Conservation (phyloP, 306 rosid species). For the Potentilla sterilis region DNA sequence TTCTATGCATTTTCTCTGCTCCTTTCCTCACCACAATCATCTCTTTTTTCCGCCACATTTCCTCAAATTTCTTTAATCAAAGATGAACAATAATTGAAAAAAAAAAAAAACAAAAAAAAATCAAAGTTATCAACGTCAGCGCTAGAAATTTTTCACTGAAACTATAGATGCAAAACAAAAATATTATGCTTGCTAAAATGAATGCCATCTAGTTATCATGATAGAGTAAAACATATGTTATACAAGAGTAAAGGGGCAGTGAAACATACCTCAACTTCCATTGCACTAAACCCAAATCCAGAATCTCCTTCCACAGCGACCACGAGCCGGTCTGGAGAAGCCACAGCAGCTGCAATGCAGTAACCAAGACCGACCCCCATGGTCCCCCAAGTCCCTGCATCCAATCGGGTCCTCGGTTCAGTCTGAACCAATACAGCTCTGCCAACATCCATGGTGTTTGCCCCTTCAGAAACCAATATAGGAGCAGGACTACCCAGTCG, state of each 20-base stretch:
- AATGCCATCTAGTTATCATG: background rate
- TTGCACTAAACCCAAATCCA: constrained; percentile 91
- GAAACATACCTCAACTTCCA: constrained; percentile 94
- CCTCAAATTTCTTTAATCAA: background rate
- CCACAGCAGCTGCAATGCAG: constrained; percentile 94
- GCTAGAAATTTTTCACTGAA: too few relatives aligned
- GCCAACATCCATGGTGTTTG: constrained; percentile 65
- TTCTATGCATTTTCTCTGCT: background rate
- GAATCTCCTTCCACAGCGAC: constrained; percentile 96
- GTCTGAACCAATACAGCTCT: constrained; percentile 55
- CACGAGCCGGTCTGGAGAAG: constrained; percentile 76
- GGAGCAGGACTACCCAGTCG: constrained; percentile 54
- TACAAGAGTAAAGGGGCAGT: background rate
- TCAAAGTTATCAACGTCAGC: background rate
- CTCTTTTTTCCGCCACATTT: background rate
- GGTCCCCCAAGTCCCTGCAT: constrained; percentile 74
- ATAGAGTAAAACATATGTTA: background rate
- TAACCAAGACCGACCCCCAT: constrained; percentile 98
- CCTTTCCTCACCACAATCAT: background rate
- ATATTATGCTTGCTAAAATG: background rate
- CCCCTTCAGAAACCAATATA: constrained; percentile 61
- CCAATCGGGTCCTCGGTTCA: constrained; percentile 68
- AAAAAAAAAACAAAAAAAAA: too few relatives aligned
- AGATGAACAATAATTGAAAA: too few relatives aligned
- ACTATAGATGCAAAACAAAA: background rate